Evolutionary conservation across 768 basidiomycete species (phyloP).

Genomic region (Clavaria fumosa): DNA sequence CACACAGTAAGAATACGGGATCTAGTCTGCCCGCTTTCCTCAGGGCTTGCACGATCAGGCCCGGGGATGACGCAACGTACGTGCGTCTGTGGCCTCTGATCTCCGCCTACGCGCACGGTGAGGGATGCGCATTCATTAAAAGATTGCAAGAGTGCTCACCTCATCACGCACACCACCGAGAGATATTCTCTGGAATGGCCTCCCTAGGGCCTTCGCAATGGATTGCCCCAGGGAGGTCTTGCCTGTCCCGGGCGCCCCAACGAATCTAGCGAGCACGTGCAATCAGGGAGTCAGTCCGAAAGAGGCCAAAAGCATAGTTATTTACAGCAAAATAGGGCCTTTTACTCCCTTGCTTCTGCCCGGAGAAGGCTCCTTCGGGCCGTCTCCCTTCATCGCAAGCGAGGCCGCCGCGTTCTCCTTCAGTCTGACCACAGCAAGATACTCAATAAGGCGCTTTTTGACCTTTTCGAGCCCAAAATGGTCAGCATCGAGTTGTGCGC

Average conservation of each 20-base stretch:
- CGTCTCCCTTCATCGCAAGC: conserved; percentile 21
- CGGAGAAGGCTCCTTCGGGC: conserved; percentile 9
- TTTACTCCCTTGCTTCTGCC: conserved; percentile 28
- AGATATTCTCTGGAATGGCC: conserved; percentile 86
- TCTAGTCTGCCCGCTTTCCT: conserved; percentile 71
- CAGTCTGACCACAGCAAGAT: conserved; percentile 70
- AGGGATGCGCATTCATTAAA: background rate
- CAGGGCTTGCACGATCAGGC: conserved; percentile 73
- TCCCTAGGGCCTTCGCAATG: conserved; percentile 63
- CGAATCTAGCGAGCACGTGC: conserved; percentile 55
- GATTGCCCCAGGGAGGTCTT: conserved; percentile 88
- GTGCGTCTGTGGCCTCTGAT: conserved; percentile 47
- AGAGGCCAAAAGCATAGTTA: background rate
- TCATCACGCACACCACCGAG: conserved; percentile 90
- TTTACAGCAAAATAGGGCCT: conserved; percentile 56
- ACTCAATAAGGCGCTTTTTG: conserved; percentile 84
- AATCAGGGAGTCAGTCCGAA: conserved; percentile 7
- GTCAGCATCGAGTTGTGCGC: conserved; percentile 71
- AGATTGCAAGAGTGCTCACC: conserved; percentile 31
- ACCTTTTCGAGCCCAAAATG: conserved; percentile 89
- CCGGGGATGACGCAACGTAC: conserved; percentile 83
- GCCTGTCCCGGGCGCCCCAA: conserved; percentile 83
- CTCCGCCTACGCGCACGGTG: conserved; percentile 14
- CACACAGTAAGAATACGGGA: conserved; percentile 58
- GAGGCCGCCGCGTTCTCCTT: conserved; percentile 33